Evolutionary conservation across 371 early-diverging fungal genomes (phyloP).

Genomic region (Actinomucor elegans): DNA sequence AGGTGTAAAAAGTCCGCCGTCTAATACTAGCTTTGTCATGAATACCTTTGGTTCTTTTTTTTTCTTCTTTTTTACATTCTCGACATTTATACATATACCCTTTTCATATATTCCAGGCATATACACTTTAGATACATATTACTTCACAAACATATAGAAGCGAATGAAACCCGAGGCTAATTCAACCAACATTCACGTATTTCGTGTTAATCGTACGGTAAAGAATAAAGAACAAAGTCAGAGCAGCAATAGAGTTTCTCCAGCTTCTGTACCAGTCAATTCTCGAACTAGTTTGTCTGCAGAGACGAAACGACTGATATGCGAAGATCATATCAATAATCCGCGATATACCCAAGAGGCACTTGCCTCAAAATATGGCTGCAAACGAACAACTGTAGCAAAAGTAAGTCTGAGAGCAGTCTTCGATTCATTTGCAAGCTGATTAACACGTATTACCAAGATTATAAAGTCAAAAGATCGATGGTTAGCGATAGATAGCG

Average conservation of each 20-base stretch:
- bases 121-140: neutral
- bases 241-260: neutral
- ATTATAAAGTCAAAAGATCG: slow-evolving; percentile 26
- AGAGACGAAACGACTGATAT: slow-evolving; percentile 23
- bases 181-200: slow-evolving; percentile 19
- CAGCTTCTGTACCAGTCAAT: neutral
- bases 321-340: slow-evolving; percentile 18
- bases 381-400: slow-evolving; percentile 22
- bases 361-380: slow-evolving; percentile 21
- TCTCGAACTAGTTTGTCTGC: slow-evolving; percentile 23
- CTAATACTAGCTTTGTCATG: neutral
- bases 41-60: neutral
- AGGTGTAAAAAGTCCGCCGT: slow-evolving; percentile 1
- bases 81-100: neutral
- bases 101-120: neutral
- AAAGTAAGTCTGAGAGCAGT: slow-evolving; percentile 12
- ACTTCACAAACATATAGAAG: neutral
- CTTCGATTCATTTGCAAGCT: neutral
- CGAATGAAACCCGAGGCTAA: slow-evolving; percentile 5
- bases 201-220: slow-evolving; percentile 16
- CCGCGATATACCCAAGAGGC: slow-evolving; percentile 21
- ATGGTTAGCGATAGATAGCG: slow-evolving; percentile 17
- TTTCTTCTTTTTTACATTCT: neutral
- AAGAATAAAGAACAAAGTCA: neutral
- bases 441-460: neutral